phyloP scores from a whole-genome alignment of 2,329 filamentous ascomycete genomes.

The Chaetomiaceae sp. region DNA sequence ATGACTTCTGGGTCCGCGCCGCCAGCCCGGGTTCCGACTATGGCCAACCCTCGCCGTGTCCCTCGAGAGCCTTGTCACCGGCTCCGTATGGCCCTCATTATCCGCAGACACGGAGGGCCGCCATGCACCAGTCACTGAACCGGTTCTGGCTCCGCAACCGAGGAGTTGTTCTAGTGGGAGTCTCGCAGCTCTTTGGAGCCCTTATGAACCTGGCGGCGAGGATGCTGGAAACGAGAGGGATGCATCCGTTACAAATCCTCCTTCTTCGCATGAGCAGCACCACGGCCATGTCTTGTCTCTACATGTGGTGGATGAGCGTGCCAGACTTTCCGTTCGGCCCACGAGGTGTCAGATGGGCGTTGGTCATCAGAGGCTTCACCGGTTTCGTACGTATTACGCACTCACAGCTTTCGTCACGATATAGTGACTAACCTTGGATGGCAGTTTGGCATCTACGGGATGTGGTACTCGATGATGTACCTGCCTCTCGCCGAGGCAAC shows the following conservation, averaged over 20 bases:
- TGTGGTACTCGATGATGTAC: slow-evolving; percentile 64
- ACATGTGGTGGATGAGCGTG: slow-evolving; percentile 66
- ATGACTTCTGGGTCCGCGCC: slow-evolving; percentile 34
- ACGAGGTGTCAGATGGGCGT: slow-evolving; percentile 58
- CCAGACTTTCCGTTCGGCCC: slow-evolving; percentile 66
- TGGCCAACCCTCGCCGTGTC: slow-evolving; percentile 24
- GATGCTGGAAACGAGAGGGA: slow-evolving; percentile 65
- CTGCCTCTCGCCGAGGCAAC: slow-evolving; percentile 81
- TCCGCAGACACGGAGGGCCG: slow-evolving; percentile 11
- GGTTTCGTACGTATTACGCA: slow-evolving; percentile 42
- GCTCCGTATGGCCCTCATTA: slow-evolving; percentile 18
- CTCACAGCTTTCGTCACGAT: neutral
- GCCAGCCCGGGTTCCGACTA: slow-evolving; percentile 36
- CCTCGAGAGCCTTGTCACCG: slow-evolving; percentile 11
- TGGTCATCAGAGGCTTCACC: slow-evolving; percentile 60
- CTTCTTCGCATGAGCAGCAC: slow-evolving; percentile 77
- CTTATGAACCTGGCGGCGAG: slow-evolving; percentile 81
- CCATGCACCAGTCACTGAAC: slow-evolving; percentile 22
- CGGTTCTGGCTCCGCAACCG: slow-evolving; percentile 59
- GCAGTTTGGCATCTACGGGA: slow-evolving; percentile 66
- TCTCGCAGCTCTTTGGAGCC: slow-evolving; percentile 74
- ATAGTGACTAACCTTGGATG: slow-evolving; percentile 32
- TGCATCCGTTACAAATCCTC: slow-evolving; percentile 80
- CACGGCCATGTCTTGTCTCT: slow-evolving; percentile 55
- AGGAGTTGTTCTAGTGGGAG: slow-evolving; percentile 64